Percentiles rank a stretch among this genome's conserved stretches.
These are phyloP conservation scores for Fomes fomentarius DNA, from an alignment of 1,284 basidiomycete genomes.

Conservation along the genomic window DNA sequence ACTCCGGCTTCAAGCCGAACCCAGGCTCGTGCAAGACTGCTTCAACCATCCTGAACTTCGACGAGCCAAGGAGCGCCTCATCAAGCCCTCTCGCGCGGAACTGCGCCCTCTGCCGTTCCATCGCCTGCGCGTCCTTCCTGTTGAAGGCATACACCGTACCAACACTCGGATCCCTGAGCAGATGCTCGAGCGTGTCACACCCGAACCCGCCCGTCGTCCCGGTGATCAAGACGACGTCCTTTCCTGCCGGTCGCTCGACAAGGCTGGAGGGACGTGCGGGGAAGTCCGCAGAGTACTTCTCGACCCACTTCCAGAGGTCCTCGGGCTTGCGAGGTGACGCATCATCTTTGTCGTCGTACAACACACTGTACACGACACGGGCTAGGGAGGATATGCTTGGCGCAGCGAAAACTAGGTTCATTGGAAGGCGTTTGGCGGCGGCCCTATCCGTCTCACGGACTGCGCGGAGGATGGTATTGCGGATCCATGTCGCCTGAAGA, in stretches of 20 bases:
- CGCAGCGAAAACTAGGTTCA: constrained; percentile 40
- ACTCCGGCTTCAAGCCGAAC: constrained; percentile 32
- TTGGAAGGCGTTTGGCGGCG: constrained; percentile 26
- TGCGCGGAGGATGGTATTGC: constrained; percentile 40
- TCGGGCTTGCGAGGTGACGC: constrained; percentile 14
- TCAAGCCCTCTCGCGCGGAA: constrained; percentile 38
- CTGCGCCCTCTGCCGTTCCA: constrained; percentile 33
- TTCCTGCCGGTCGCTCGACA: neutral
- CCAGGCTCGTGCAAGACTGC: constrained; percentile 33
- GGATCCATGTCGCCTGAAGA: constrained; percentile 44
- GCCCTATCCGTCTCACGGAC: constrained; percentile 31
- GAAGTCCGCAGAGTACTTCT: constrained; percentile 21
- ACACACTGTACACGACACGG: constrained; percentile 20
- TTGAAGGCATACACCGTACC: constrained; percentile 30
- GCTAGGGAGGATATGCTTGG: constrained; percentile 37
- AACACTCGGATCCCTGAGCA: constrained; percentile 21
- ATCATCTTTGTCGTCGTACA: constrained; percentile 18
- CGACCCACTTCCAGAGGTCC: constrained; percentile 14
- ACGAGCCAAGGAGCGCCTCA: constrained; percentile 25
- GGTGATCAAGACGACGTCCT: constrained; percentile 31
- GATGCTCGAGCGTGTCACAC: constrained; percentile 26
- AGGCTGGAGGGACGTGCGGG: constrained; percentile 13
- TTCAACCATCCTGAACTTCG: constrained; percentile 39
- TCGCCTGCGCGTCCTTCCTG: constrained; percentile 13
- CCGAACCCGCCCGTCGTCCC: constrained; percentile 33